Base-by-base conservation (phyloP, 1,284 basidiomycete species). In the Sphagnurus paluster region DNA sequence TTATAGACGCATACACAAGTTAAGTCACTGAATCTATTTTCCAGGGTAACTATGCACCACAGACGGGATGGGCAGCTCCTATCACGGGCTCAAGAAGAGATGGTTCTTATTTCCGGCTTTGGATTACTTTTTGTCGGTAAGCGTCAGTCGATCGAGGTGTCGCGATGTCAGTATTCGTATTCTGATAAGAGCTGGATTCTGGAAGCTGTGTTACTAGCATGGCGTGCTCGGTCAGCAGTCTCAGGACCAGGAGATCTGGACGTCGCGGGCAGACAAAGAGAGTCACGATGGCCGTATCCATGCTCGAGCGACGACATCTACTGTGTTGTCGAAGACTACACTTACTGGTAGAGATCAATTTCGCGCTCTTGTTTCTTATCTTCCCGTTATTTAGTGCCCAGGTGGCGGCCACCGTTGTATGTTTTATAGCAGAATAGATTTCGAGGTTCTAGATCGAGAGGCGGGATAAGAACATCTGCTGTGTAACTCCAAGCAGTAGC, bases 281-380 rank as follows among this genome's bases (percentile, higher is more conserved):
- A 55, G 49, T 53, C 30, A 58, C 56, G 54, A n/a, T 57, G 55
- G 13, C 52, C 77, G 35, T 76, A 77, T 62, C 76, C 77, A 4
- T 87, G 85, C 62, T 68, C 67, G 44, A 69, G 69, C 36, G 77
- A 82, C 50, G 81, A 81, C 48, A 67, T 72, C 28, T 80, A 84
- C 54, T 89, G 86, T 56, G 71, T 86, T 21, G 76, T 84, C 11
- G 87, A 89, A 56, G 87, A 89, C 59, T 89, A 80, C 71, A 74
- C 71, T 16, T 87, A 75, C 66, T 84, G 71, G 57, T 86, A 60
- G 48, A 47, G 20, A 23, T 36, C 30, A n/a, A 39, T 26, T 10
- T n/a, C 24, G 13, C 9, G 7, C 13, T 26, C 11, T 29, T 25
- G 8, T 36, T 4, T 33, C 11, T 5, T 9, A 4, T 19, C 11